Base-by-base conservation (phyloP, 305 asterid species). In the Fraxinus albicans region DNA sequence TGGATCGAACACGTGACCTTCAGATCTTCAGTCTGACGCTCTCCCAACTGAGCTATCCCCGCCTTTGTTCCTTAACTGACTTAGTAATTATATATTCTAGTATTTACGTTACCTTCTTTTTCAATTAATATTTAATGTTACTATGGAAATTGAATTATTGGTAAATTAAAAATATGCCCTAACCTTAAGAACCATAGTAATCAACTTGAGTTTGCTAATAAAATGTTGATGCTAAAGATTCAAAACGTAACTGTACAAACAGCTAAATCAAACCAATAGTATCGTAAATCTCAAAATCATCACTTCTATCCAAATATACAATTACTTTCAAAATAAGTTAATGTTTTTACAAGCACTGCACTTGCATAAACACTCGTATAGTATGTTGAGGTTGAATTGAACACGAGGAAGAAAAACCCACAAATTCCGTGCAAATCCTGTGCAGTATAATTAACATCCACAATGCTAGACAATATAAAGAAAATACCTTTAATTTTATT, bases 21-120 rank as follows among this genome's bases (percentile, higher is more conserved):
- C 95, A 92, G 87, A 93, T 92, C 97, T 93, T 93, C 92, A 92
- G 97, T 92, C 94, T 93, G 97, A 91, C 94, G 93, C 96, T 93
- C 98, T 94, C 98, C 95, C 94, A 94, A 94, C 94, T 94, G 97
- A 94, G 80, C 79, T 81, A 81, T 76, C 88, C 85, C 82, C 86
- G 86, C 88, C 27, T 35, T 0, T 38, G 44, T 38, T 38, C 0
- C 10, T 4, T 0, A 9, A 3, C 50, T 42, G 50, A 42, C 9
- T 42, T 42, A 44, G 1, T 2, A 2, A 2, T 10, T 10, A 44
- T 44, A 44, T 10, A 12, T 12, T 8, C 36, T 1, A 36, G 0
- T 44, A 12, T 44, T 44, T 44, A 8, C 3, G 4, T 12, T 44
- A 3, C 17, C 1, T 44, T 44, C 4, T 10, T 12, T 44, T 44